phyloP scores from a whole-genome alignment of 352 stramenopile species.

The Globisporangium cederbergense region DNA sequence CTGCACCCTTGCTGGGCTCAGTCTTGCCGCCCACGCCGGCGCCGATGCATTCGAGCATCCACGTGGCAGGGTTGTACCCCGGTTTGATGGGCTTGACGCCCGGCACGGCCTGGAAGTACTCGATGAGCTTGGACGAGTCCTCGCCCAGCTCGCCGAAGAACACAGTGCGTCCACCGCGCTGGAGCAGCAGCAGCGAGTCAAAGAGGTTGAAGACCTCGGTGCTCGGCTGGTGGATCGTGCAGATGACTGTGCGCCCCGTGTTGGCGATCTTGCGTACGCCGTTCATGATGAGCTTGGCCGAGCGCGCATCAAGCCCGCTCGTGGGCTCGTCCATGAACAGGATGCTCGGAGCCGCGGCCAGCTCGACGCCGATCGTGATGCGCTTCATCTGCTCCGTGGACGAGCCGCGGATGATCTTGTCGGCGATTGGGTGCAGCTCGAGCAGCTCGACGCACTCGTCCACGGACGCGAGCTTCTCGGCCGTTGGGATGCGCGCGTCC shows the following conservation, averaged over 20 bases:
- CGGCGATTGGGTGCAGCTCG: conserved; percentile 39
- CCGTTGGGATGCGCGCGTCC: conserved; percentile 22
- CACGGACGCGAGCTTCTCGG: conserved; percentile 44
- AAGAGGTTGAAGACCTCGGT: conserved; percentile 89
- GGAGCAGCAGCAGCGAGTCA: conserved; percentile 79
- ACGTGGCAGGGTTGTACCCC: conserved; percentile 46
- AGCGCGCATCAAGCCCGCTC: conserved; percentile 83
- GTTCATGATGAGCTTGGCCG: conserved; percentile 84
- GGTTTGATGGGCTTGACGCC: conserved; percentile 46
- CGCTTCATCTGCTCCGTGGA: conserved; percentile 66
- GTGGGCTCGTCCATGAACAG: conserved; percentile 90
- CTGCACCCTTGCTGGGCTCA: conserved; percentile 5
- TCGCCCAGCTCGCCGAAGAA: conserved; percentile 59
- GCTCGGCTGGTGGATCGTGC: conserved; percentile 92
- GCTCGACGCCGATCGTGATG: conserved; percentile 85
- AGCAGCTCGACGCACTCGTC: conserved; percentile 55
- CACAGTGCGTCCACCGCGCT: conserved; percentile 42
- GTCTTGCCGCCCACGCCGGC: conserved; percentile 32
- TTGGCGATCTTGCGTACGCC: conserved; percentile 84
- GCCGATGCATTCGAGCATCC: conserved; percentile 23
- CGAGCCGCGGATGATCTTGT: conserved; percentile 54
- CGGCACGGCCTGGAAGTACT: conserved; percentile 47
- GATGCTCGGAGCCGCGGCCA: conserved; percentile 81
- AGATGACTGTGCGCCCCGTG: conserved; percentile 77
- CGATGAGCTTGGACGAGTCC: conserved; percentile 41